Conservation (phyloP, 1,284 basidiomycete genomes). For the Cutaneotrichosporon curvatum region DNA sequence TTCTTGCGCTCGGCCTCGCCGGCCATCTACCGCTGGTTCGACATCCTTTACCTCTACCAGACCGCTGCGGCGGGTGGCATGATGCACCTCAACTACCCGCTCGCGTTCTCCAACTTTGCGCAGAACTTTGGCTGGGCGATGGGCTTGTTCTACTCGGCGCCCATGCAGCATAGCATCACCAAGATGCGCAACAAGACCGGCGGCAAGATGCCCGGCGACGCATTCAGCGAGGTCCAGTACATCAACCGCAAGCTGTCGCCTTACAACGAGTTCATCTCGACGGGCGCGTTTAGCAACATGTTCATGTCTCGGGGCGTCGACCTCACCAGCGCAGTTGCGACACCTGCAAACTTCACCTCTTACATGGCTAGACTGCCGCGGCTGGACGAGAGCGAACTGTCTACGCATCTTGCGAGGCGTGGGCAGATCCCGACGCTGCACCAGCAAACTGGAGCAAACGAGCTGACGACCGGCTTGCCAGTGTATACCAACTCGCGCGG, state of each 20-base stretch:
- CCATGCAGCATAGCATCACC: slow-evolving; percentile 71
- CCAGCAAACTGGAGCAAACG: slow-evolving; percentile 45
- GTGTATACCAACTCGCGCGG: slow-evolving; percentile 67
- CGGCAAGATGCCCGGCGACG: slow-evolving; percentile 59
- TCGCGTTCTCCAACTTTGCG: slow-evolving; percentile 68
- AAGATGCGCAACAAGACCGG: slow-evolving; percentile 74
- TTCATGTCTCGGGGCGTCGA: no score
- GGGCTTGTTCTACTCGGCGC: slow-evolving; percentile 63
- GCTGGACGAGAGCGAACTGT: no score
- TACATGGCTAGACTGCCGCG: not conserved
- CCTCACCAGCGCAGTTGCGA: slow-evolving; percentile 4
- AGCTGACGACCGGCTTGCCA: slow-evolving; percentile 65
- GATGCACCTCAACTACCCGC: slow-evolving; percentile 79
- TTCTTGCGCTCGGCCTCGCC: slow-evolving; percentile 45
- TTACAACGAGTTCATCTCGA: slow-evolving; percentile 51
- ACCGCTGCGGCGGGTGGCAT: slow-evolving; percentile 67
- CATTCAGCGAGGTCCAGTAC: slow-evolving; percentile 54
- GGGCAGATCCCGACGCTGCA: slow-evolving; percentile 64
- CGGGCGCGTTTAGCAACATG: no score
- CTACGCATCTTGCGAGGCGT: no score
- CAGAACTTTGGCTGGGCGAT: slow-evolving; percentile 85
- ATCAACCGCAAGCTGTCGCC: slow-evolving; percentile 73
- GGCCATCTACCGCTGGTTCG: slow-evolving; percentile 58
- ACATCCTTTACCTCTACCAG: slow-evolving; percentile 75
- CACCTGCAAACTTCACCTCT: slow-evolving; percentile 39